A percentile compares a stretch with the other conserved stretches of the same genome.
These are phyloP conservation scores for Paraglomus brasilianum DNA, from an alignment of 192 early-diverging fungal genomes.

Conservation along the genomic window DNA sequence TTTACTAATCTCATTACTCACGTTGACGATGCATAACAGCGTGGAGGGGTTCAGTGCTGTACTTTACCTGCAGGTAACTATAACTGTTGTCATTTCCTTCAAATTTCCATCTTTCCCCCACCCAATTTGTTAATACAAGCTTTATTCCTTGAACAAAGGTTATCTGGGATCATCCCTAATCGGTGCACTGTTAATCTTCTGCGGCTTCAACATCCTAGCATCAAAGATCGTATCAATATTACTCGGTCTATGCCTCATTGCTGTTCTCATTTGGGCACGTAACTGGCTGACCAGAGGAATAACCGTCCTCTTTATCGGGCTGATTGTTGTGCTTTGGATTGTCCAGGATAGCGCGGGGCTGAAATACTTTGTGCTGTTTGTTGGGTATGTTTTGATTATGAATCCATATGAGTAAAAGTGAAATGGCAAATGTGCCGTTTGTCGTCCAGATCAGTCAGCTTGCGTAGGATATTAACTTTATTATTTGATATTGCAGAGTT, in stretches of 20 bases:
- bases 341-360: slow-evolving; percentile 68
- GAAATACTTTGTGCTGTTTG: slow-evolving; percentile 89
- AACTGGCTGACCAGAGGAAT: slow-evolving; percentile 85
- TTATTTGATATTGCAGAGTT: slow-evolving; percentile 52
- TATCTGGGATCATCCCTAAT: slow-evolving; percentile 88
- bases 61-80: slow-evolving; percentile 71
- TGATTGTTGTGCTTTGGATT: slow-evolving; percentile 86
- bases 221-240: slow-evolving; percentile 86
- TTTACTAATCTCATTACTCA: neutral
- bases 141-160: slow-evolving; percentile 84
- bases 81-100: neutral
- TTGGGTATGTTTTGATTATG: slow-evolving; percentile 72
- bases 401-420: slow-evolving; percentile 39
- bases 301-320: slow-evolving; percentile 78
- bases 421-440: slow-evolving; percentile 14
- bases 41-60: slow-evolving; percentile 77
- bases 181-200: slow-evolving; percentile 91
- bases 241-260: slow-evolving; percentile 78
- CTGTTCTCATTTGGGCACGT: slow-evolving; percentile 82
- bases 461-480: neutral
- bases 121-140: slow-evolving; percentile 48
- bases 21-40: slow-evolving; percentile 25
- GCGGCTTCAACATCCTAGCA: slow-evolving; percentile 84
- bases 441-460: too few species aligned
- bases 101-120: too few species aligned